Evolutionary conservation across 2,329 filamentous ascomycete species (phyloP), one percentile per base, ranked within the genome.

Genomic region (Lasiodiplodia hormozganensis): DNA sequence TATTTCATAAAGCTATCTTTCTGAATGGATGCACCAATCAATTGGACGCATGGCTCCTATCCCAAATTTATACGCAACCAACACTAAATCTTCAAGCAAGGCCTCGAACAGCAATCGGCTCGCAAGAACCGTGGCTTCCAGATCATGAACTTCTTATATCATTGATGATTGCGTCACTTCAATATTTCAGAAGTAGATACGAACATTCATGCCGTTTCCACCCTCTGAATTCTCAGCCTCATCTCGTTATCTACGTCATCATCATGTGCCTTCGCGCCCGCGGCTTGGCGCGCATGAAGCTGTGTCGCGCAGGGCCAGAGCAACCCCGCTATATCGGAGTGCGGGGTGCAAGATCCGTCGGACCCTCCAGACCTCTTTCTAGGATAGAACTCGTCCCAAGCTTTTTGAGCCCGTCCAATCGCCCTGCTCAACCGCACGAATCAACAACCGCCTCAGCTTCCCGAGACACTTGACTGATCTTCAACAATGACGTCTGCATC

Each of bases 401-500:
- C 34, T 40, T 16, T n/a, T 38, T 18, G 14, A 18, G 31, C 7
- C 14, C 31, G 25, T 11, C n/a, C n/a, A 21, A 58, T 21, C 25
- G 16, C 25, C 16, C 7, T 8, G 2, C 52, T 54, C 25, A 5
- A n/a, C 16, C 25, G 14, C 25, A 23, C 54, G 10, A 38, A n/a
- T 6, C n/a, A 21, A 18, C 7, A 11, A 49, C 12, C 36, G 18
- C 14, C 58, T 34, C 23, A 7, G 40, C 40, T 28, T 18, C 18
- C n/a, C 31, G 28, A 28, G 28, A 11, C 16, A 12, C 21, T 12
- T 38, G 12, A 28, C 51, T 5, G 23, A 23, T 52, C 23, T 47
- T 43, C 43, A 36, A 5, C 16, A 28, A 62, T 64, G 60, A 38
- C 60, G 34, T 64, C 47, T 36, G 40, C 36, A 34, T 36, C 60